Base-by-base conservation (phyloP, 169 alveolate genomes). In the Amoebophrya sp. region DNA sequence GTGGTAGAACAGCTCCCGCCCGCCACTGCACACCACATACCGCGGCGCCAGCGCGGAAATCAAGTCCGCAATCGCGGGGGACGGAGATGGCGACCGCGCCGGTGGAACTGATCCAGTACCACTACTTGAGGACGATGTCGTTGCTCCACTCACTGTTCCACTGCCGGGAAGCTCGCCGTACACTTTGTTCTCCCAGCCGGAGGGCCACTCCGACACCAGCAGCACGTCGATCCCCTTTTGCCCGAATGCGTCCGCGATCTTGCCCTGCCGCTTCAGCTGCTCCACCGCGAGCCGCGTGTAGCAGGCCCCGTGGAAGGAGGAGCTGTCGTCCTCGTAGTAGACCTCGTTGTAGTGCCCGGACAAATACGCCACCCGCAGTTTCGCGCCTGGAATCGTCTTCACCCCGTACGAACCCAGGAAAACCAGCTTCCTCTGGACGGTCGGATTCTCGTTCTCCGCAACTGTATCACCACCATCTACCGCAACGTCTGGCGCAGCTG, bases 261-360 rank as follows among this genome's bases (percentile, higher is more conserved):
- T 58, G 78, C 39, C 23, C 78, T 58, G 78, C 78, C 78, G 78
- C 34, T 58, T 58, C 78, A 58, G 78, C 78, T 58, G 78, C 78
- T 58, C 78, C 7, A 58, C 34, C 7, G 78, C 78, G 29, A 58
- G 78, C 7, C 78, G 26, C 26, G 78, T 58, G 78, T 58, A 58
- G 34, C 78, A 58, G 38, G 78, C 78, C 34, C 78, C 78, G 34
- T 58, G 78, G 34, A 58, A 58, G 26, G 78, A 10, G 5, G 2
- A 4, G 34, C 39, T 23, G 10, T 58, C 78, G 78, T 58, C 78
- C 78, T 58, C 78, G 78, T 23, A 58, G 34, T 58, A 58, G 29
- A 58, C 39, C 78, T 2, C 78, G 78, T 58, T n/a, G 78, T 58
- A 58, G 78, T 29, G 78, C 7, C 78, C 78, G 23, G 34, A 13